Evolutionary conservation across 2,329 filamentous ascomycete species (phyloP).

Genomic region (Macroventuria anomochaeta): DNA sequence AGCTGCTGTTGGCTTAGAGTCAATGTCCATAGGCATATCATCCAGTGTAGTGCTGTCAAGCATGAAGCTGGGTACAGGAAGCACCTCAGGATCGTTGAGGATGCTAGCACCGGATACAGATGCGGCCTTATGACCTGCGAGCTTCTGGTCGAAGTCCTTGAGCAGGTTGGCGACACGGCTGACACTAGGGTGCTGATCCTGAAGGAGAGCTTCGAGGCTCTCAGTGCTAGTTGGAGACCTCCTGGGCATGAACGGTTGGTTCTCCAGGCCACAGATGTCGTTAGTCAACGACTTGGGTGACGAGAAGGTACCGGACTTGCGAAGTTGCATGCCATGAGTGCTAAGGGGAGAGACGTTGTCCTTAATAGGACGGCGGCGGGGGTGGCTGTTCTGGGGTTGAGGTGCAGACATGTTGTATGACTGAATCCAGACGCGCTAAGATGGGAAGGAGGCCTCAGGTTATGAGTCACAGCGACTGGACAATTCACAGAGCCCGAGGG

Average conservation of each 20-base stretch:
- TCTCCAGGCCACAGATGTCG: conserved; percentile 50
- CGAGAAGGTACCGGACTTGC: conserved; percentile 58
- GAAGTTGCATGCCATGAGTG: conserved; percentile 54
- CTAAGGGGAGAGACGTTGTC: conserved; percentile 40
- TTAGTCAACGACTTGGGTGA: conserved; percentile 48
- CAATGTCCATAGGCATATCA: conserved; percentile 48
- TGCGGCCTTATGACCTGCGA: conserved; percentile 45
- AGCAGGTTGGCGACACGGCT: conserved; percentile 54
- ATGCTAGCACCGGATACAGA: conserved; percentile 46
- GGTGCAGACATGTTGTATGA: conserved; percentile 50
- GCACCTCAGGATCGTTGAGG: conserved; percentile 56
- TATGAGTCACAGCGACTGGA: conserved; percentile 45
- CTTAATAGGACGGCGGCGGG: conserved; percentile 56
- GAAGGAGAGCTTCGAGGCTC: conserved; percentile 56
- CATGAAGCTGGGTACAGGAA: conserved; percentile 56
- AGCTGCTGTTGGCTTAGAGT: conserved; percentile 49
- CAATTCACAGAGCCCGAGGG: conserved; percentile 33
- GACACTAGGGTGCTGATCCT: conserved; percentile 50
- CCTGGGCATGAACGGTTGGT: conserved; percentile 52
- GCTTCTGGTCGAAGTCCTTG: conserved; percentile 54
- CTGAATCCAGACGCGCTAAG: conserved; percentile 36
- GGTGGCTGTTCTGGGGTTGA: conserved; percentile 51
- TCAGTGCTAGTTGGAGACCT: conserved; percentile 58
- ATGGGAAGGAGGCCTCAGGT: conserved; percentile 39
- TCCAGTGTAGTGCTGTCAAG: conserved; percentile 48